Percentiles rank a stretch among this genome's conserved stretches.
These are phyloP conservation scores for Verticillium longisporum DNA, from an alignment of 2,329 filamentous ascomycete species.

Conservation along the genomic window DNA sequence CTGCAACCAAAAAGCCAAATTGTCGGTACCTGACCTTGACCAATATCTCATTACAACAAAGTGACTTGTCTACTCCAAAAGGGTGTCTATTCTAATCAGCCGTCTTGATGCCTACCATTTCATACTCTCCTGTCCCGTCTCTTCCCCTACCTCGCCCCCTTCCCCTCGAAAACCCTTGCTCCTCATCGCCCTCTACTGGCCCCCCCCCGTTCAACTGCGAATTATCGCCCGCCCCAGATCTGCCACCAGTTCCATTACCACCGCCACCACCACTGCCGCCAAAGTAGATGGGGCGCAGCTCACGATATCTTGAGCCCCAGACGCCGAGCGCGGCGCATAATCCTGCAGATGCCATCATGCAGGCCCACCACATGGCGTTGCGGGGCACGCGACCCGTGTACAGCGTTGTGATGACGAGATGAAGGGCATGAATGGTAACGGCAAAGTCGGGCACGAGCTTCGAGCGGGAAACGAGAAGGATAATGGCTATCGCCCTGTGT, in stretches of 20 bases:
- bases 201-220: slow-evolving; percentile 13
- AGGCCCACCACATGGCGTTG: slow-evolving; percentile 80
- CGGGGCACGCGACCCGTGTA: slow-evolving; percentile 72
- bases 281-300: slow-evolving; percentile 83
- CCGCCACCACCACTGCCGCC: slow-evolving; percentile 48
- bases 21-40: background rate
- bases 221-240: slow-evolving; percentile 10
- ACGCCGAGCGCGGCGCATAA: slow-evolving; percentile 59
- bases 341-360: slow-evolving; percentile 40
- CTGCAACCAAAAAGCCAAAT: too few relatives aligned
- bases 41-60: background rate
- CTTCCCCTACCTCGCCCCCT: slow-evolving; percentile 44
- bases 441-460: slow-evolving; percentile 96
- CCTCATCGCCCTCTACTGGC: slow-evolving; percentile 15
- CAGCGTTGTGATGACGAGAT: slow-evolving; percentile 69
- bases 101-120: slow-evolving; percentile 52
- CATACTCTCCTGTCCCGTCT: slow-evolving; percentile 54
- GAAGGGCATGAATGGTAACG: slow-evolving; percentile 77
- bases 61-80: background rate
- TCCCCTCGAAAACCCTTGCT: slow-evolving; percentile 43
- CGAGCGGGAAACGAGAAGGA: slow-evolving; percentile 76
- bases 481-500: slow-evolving; percentile 76
- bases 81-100: background rate
- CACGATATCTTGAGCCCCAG: slow-evolving; percentile 87
- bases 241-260: slow-evolving; percentile 10